A percentile compares a stretch with the other conserved stretches of the same genome.
These are phyloP conservation scores for Didymella segeticola DNA, from an alignment of 2,329 filamentous ascomycete species.

Conservation along the genomic window DNA sequence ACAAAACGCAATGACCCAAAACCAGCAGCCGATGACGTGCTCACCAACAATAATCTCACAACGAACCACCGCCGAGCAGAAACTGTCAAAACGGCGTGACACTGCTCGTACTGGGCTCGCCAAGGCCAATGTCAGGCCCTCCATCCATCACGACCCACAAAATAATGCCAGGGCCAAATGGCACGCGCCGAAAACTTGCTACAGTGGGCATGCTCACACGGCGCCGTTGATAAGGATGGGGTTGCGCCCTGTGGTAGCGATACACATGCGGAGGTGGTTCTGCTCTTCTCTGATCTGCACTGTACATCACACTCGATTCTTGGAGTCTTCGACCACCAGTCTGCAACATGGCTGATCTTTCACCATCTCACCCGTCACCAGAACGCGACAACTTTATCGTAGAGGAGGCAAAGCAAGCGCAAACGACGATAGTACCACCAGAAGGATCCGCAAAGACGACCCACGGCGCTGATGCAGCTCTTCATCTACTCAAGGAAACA, in stretches of 20 bases:
- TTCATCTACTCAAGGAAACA: constrained; percentile 16
- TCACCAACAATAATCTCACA: neutral
- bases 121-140: neutral
- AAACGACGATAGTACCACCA: neutral
- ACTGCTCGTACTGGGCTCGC: neutral
- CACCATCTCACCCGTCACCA: neutral
- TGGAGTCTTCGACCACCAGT: neutral
- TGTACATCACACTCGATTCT: neutral
- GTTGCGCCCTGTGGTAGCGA: neutral
- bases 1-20: constrained; percentile 6
- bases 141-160: neutral
- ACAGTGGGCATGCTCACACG: neutral
- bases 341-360: neutral
- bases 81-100: too few relatives aligned
- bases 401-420: neutral
- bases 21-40: constrained; percentile 4
- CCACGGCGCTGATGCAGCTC: constrained; percentile 19
- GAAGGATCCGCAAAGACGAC: neutral
- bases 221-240: neutral
- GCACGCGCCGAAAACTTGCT: neutral
- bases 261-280: neutral
- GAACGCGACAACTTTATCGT: neutral
- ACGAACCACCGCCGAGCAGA: constrained; percentile 1
- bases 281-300: neutral
- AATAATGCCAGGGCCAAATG: neutral